Evolutionary conservation across 1,284 basidiomycete species (phyloP), one percentile per base, ranked within the genome.

Genomic region (Puccinia horiana): DNA sequence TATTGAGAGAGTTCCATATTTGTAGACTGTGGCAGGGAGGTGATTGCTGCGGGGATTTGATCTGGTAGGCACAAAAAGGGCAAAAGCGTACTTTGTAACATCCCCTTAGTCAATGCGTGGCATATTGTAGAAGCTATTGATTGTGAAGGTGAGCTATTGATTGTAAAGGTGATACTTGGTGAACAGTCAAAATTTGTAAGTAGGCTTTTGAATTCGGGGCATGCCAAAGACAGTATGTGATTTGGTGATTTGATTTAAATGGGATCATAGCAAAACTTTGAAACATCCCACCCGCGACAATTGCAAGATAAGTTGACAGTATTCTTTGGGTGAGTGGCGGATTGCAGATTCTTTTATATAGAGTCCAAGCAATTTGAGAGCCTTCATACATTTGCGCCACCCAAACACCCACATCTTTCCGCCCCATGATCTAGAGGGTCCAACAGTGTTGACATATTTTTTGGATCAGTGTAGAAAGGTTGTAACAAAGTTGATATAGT

Each of bases 331-430:
- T 47, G 16, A 8, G 44, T 9, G 8, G 44, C 16, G 44, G 44
- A 47, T 16, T 16, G 44, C 49, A 18, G 49, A 23, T 3, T 18
- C 4, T 26, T 63, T 63, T 2, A 37, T 32, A 20, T 63, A 63
- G 2, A 20, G 12, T 29, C 58, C 35, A 37, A 63, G 4, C n/a
- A 32, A 5, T 5, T 63, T 26, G 20, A 29, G 11, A 29, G 12
- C 20, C 18, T 32, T 37, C 58, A 63, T 63, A 37, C 29, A 29
- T 26, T 63, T 63, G 5, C 58, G 58, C 58, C 58, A 63, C 6
- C 58, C 58, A 63, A 63, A 12, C 11, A 26, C 58, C 58, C 58
- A 63, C 58, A 63, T 63, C 20, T 23, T 63, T 29, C 58, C 58
- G 35, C 6, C 58, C 58, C 58, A 63, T 29, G 18, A 63, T 63